Base-by-base conservation (phyloP, 768 basidiomycete genomes). In the Boletus subparvulus region DNA sequence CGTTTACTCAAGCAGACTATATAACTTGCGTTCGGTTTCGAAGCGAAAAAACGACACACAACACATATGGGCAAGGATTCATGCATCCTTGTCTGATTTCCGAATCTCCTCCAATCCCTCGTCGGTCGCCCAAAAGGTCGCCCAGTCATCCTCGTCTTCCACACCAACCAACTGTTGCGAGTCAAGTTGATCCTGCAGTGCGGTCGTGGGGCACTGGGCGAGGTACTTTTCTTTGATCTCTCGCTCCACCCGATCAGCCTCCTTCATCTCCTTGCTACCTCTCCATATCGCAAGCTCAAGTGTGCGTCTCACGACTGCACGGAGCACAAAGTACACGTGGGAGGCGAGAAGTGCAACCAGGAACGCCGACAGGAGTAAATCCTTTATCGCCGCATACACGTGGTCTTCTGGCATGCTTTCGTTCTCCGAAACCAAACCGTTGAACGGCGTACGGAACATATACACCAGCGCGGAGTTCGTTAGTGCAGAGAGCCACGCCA, bases 401-500 rank as follows among this genome's bases (percentile, higher is more conserved):
- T 59, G 68, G 47, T 69, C 63, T 17, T 62, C 50, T 0, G 56
- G 50, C 2, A 53, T 13, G 17, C n/a, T 46, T 4, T 52, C 56
- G 2, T 46, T 54, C 32, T 57, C 58, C 24, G 47, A 28, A 8
- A 28, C 47, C 14, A 40, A 5, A 1, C 56, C 60, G 1, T 68
- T 69, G 36, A 65, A 62, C 24, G 69, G 66, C 33, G 87, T 83
- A 14, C 81, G 84, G 80, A 97, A 96, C 62, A 97, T 84, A 75
- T 92, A 94, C 48, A 96, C 88, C 52, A 99, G 83, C 8, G 94
- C 88, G 0, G 92, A 81, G 72, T 95, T 97, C 30, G 88, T 92
- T 32, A 98, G 76, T 0, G 94, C 87, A 5, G 87, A 86, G 49
- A 96, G 77, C 94, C 94, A 98, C 13, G 92, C 83, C 69, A 99